Conservation (phyloP, 2,329 filamentous ascomycete genomes). For the Sclerotinia borealis region DNA sequence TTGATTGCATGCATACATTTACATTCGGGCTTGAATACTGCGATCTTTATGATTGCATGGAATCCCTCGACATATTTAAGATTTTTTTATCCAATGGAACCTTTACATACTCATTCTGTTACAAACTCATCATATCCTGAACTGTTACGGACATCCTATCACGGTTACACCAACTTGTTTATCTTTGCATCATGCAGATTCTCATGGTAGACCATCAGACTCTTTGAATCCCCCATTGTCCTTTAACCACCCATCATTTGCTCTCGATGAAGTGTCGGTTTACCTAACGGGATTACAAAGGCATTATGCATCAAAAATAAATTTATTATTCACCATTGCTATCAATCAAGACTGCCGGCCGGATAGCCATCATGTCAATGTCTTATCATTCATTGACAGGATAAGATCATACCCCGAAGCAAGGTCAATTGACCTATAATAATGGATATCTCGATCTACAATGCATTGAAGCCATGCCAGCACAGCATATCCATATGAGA, state of each 20-base stretch:
- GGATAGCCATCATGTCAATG: conserved; percentile 2
- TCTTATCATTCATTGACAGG: background rate
- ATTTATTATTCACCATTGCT: conserved; percentile 7
- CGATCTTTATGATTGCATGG: background rate
- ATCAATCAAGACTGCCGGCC: background rate
- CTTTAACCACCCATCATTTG: background rate
- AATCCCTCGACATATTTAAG: background rate
- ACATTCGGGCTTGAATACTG: background rate
- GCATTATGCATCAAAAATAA: background rate
- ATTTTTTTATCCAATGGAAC: background rate
- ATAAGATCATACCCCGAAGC: background rate
- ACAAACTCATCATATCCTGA: background rate
- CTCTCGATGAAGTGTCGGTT: background rate
- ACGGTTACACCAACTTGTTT: background rate
- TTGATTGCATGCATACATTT: background rate
- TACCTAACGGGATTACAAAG: conserved; percentile 2
- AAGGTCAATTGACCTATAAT: conserved; percentile 2
- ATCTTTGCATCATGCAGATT: conserved; percentile 5
- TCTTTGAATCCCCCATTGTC: background rate
- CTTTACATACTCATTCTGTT: background rate
- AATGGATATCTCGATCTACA: background rate
- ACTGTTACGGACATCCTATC: background rate
- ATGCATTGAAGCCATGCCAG: conserved; percentile 1
- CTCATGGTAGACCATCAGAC: background rate
- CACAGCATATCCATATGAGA: conserved; percentile 3